Conservation (phyloP, 768 basidiomycete species). For the Auriculariales sp. region DNA sequence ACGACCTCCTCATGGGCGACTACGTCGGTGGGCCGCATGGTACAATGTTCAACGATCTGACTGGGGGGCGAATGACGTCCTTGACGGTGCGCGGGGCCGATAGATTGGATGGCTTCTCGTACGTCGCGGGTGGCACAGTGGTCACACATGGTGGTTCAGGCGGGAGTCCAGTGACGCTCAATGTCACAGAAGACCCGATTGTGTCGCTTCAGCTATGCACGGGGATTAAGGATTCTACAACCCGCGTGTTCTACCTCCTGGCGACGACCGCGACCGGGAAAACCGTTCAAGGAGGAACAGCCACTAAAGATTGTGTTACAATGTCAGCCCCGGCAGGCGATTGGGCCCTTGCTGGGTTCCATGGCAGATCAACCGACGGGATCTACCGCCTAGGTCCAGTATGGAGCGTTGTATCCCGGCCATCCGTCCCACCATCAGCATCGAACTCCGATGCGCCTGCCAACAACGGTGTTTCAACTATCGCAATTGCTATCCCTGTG, state of each 20-base stretch:
- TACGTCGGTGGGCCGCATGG: conserved; percentile 21
- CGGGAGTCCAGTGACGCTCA: conserved; percentile 16
- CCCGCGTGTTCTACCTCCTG: conserved; percentile 19
- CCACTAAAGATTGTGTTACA: conserved; percentile 10
- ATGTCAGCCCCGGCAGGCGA: not conserved
- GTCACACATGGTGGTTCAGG: conserved; percentile 22
- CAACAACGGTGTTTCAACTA: no score
- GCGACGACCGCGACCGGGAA: conserved; percentile 19
- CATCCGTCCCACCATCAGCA: no score
- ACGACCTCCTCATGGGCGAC: conserved; percentile 18
- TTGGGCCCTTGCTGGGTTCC: not conserved
- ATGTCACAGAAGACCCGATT: conserved; percentile 16
- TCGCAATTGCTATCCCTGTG: no score
- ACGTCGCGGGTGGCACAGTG: conserved; percentile 11
- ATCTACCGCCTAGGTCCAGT: not conserved
- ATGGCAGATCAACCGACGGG: not conserved
- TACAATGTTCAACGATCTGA: conserved; percentile 18
- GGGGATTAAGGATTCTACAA: conserved; percentile 13
- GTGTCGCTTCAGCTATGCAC: conserved; percentile 14
- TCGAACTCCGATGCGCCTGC: no score
- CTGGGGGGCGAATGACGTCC: conserved; percentile 13
- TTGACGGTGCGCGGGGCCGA: conserved; percentile 19
- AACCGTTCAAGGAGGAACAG: conserved; percentile 15
- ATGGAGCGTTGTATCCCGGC: no score
- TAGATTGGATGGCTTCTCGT: conserved; percentile 20